These are phyloP conservation scores for Aphanomyces stellatus DNA, from an alignment of 352 stramenopile species.

Conservation along the genomic window DNA sequence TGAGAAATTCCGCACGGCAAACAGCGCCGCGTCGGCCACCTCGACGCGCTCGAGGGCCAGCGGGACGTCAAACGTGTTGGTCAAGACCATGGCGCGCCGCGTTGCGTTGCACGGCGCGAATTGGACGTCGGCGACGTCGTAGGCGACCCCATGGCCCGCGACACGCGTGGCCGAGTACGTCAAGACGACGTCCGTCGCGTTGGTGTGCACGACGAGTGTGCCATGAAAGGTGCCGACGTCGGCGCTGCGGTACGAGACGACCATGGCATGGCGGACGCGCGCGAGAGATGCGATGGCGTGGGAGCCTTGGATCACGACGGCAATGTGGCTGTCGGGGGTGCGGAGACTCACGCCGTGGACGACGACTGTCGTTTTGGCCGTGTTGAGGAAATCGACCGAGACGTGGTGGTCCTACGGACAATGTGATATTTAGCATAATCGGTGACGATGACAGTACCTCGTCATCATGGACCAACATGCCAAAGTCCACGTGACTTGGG, in stretches of 20 bases:
- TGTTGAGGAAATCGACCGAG: slow-evolving; percentile 10
- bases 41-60: background rate
- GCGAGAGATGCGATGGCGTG: background rate
- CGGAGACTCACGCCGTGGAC: slow-evolving; percentile 8
- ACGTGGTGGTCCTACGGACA: background rate
- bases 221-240: background rate
- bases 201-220: slow-evolving; percentile 4
- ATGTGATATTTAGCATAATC: background rate
- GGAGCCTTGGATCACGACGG: slow-evolving; percentile 11
- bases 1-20: background rate
- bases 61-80: background rate
- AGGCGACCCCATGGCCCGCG: background rate
- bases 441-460: background rate
- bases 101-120: background rate
- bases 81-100: background rate
- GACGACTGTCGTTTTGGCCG: background rate
- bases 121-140: background rate
- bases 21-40: background rate
- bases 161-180: background rate
- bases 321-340: background rate
- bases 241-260: background rate
- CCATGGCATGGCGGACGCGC: background rate
- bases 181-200: slow-evolving; percentile 1
- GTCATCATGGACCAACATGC: slow-evolving; percentile 1
- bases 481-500: slow-evolving; percentile 3